These are phyloP conservation scores for Niveomyces coronatus DNA, from an alignment of 2,329 filamentous ascomycete genomes.

Conservation along the genomic window DNA sequence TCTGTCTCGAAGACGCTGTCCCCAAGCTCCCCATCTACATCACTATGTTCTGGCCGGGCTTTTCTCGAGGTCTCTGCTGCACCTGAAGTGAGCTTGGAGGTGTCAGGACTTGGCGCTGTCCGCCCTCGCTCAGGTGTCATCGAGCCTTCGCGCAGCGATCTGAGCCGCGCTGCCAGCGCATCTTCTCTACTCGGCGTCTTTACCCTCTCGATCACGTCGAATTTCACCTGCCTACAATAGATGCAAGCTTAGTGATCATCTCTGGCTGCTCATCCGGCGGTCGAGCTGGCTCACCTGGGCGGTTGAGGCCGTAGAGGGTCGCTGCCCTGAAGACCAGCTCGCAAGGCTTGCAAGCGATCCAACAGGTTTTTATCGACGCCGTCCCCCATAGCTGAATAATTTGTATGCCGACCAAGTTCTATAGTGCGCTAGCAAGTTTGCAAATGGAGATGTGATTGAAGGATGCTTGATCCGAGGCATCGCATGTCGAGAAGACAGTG, in stretches of 20 bases:
- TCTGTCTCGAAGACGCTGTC: conserved; percentile 35
- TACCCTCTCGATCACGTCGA: conserved; percentile 31
- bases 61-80: too few relatives aligned
- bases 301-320: conserved; percentile 30
- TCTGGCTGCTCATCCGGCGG: too few relatives aligned
- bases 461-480: too few relatives aligned
- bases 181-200: conserved; percentile 38
- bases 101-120: too few relatives aligned
- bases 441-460: too few relatives aligned
- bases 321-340: conserved; percentile 31
- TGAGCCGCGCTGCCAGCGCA: conserved; percentile 40
- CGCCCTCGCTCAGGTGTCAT: conserved; percentile 11
- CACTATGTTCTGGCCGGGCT: neutral
- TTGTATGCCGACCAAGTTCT: too few relatives aligned
- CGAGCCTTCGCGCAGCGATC: conserved; percentile 35
- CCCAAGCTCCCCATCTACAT: conserved; percentile 24
- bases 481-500: too few relatives aligned
- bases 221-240: conserved; percentile 16
- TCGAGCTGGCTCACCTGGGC: conserved; percentile 4
- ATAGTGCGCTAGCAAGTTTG: too few relatives aligned
- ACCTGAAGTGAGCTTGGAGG: too few relatives aligned
- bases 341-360: conserved; percentile 43
- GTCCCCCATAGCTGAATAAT: conserved; percentile 27
- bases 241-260: conserved; percentile 1
- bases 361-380: conserved; percentile 37